Conservation (phyloP, 2,329 filamentous ascomycete species). For the Sordariomycetes sp. region DNA sequence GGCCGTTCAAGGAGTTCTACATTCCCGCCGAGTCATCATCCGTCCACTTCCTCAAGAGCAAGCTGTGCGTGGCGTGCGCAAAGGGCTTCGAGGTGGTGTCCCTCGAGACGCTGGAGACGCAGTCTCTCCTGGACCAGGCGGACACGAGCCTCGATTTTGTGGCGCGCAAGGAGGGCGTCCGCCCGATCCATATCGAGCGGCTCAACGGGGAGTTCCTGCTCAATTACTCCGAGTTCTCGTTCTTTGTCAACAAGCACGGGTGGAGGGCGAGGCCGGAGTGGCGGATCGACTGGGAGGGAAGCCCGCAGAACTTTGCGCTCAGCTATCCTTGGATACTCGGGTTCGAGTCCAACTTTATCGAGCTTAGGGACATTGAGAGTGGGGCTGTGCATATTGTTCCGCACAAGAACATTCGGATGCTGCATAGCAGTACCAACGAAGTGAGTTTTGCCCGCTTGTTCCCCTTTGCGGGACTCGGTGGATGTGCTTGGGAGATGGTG, state of each 20-base stretch:
- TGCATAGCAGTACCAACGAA: slow-evolving; percentile 94
- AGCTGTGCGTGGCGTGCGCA: slow-evolving; percentile 90
- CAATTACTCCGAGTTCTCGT: slow-evolving; percentile 97
- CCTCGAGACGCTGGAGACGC: slow-evolving; percentile 92
- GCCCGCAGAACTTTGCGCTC: slow-evolving; percentile 80
- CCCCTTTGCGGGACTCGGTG: background rate
- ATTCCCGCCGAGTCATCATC: slow-evolving; percentile 97
- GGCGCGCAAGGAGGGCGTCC: slow-evolving; percentile 80
- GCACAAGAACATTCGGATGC: slow-evolving; percentile 91
- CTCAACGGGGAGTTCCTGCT: slow-evolving; percentile 94
- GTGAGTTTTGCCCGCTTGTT: slow-evolving; percentile 39
- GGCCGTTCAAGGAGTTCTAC: slow-evolving; percentile 98
- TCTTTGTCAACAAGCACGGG: slow-evolving; percentile 97
- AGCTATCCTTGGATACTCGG: slow-evolving; percentile 95
- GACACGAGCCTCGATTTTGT: slow-evolving; percentile 98
- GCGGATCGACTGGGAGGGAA: slow-evolving; percentile 96
- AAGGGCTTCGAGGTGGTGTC: slow-evolving; percentile 95
- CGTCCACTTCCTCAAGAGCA: slow-evolving; percentile 93
- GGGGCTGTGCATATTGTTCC: slow-evolving; percentile 92
- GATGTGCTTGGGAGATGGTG: background rate
- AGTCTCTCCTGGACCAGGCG: slow-evolving; percentile 90
- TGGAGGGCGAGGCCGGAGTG: slow-evolving; percentile 94
- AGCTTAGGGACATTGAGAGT: slow-evolving; percentile 89
- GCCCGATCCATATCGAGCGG: slow-evolving; percentile 92
- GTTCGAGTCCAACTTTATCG: slow-evolving; percentile 95